Evolutionary conservation across 1,284 basidiomycete genomes (phyloP).

Genomic region (Trichosporon sp.): DNA sequence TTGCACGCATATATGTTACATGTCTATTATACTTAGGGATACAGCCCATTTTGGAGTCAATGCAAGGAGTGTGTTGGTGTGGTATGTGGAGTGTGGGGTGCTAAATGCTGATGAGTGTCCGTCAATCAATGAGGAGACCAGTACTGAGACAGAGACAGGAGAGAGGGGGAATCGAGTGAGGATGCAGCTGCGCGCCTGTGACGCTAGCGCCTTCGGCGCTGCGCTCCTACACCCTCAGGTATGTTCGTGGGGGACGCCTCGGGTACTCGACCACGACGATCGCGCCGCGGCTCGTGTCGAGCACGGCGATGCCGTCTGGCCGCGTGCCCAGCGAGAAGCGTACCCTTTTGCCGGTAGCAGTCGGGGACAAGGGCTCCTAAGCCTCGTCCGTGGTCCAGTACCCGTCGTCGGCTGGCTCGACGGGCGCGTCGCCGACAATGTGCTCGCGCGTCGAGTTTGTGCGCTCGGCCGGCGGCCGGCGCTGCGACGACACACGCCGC

Average conservation of each 20-base stretch:
- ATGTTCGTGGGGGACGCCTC: neutral
- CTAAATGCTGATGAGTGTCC: neutral
- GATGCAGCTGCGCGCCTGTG: too few species aligned
- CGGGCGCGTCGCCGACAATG: conserved; percentile 6
- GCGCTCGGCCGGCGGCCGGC: conserved; percentile 5
- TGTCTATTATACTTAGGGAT: conserved; percentile 1
- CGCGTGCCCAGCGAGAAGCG: neutral
- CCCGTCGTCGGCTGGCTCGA: neutral
- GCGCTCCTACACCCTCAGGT: neutral
- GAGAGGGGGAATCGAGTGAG: too few species aligned
- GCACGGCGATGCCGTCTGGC: neutral
- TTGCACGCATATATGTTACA: neutral
- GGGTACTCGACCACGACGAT: neutral
- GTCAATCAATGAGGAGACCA: neutral
- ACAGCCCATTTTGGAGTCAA: neutral
- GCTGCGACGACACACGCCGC: conserved; percentile 8
- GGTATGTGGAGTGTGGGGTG: neutral
- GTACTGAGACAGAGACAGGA: neutral
- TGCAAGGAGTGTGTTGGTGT: conserved; percentile 2
- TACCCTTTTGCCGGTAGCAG: neutral
- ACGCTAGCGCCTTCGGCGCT: too few species aligned
- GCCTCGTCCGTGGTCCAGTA: conserved; percentile 1
- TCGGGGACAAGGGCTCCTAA: neutral
- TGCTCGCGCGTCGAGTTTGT: conserved; percentile 13
- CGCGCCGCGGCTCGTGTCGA: too few species aligned